Base-by-base conservation (phyloP, 192 early-diverging fungal species). In the Ambispora gerdemannii region DNA sequence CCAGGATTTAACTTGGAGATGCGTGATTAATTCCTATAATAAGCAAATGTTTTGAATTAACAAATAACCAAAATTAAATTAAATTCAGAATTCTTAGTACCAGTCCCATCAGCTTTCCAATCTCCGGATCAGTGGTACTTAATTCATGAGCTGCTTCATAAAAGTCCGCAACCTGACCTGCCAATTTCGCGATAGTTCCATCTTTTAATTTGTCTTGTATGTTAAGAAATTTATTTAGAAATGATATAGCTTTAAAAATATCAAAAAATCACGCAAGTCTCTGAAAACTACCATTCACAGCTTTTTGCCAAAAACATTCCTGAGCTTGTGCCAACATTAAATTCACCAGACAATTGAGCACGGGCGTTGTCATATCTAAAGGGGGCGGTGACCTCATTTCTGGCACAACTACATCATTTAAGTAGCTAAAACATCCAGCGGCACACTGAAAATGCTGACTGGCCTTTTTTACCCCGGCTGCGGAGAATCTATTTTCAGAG, bases 251-350 rank as follows among this genome's bases (percentile, higher is more conserved):
- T 28, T 52, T 3, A 35, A 10, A 28, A 69, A 35, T 55, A n/a
- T 11, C 17, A 15, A n/a, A 49, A 17, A 30, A 19, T 31, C 20
- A 7, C 11, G n/a, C n/a, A 22, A 28, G 38, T 49, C 19, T 17
- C 32, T 15, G 28, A 20, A 49, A 71, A 75, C 74, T 56, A 78
- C 80, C 80, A 33, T 78, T 72, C 25, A 92, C 88, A 3, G 93
- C 91, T 59, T 94, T 90, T 43, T 88, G 88, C 92, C 93, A 94
- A 28, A 90, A 92, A 69, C 92, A 95, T 76, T 96, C 95, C 72
- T 96, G 95, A 27, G 95, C 95, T 74, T 96, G 95, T 10, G 92
- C 92, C 2, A 96, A 80, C 91, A 93, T 95, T n/a, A 92, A 74
- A 66, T 87, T 84, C 19, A 87, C 82, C 0, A 87, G 76, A 1